Base-by-base conservation (phyloP, 2,329 filamentous ascomycete genomes). In the Pseudodiploospora longispora region DNA sequence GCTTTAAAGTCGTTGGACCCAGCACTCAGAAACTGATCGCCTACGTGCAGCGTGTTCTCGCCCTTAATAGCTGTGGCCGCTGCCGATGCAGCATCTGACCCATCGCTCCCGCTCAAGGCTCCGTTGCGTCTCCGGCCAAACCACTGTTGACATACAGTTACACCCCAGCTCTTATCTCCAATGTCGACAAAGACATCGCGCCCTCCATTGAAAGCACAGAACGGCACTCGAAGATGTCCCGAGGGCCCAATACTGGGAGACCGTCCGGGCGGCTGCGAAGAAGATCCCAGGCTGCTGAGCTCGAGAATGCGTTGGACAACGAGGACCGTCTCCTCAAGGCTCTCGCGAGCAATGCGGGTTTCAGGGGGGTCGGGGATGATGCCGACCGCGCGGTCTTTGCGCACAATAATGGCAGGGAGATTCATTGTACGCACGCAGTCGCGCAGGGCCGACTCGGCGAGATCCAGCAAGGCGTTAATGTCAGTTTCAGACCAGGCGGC, bases 161-260 rank as follows among this genome's bases (percentile, higher is more conserved):
- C 93, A 51, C 93, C 93, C 85, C 90, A 95, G 42, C 84, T 89
- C 69, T 98, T 98, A 68, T 98, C 93, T 44, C 93, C 93, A 58
- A 98, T 96, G 62, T 98, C 93, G 43, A 98, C 90, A 65, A 98
- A 98, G 36, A 97, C 89, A 62, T 98, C 93, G 50, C 93, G 91
- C 8, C 93, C 93, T 43, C 91, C 93, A 63, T 98, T 98, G 72
- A 98, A 98, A 27, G 93, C 93, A 61, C 93, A 98, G 60, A 97
- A 98, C 0, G 93, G 93, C 30, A 98, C 69, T 60, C 52, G 54
- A 19, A 19, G 19, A 19, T 19, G 19, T 19, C 19, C 19, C 35
- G 41, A 53, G 47, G 47, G 44, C 36, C 52, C 44, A 46, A 43
- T 19, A 31, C 28, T 10, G 9, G 38, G 5, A 30, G 37, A 38